These are phyloP conservation scores for Quercus lobata DNA, from an alignment of 331 rosid genomes.

Conservation along the genomic window DNA sequence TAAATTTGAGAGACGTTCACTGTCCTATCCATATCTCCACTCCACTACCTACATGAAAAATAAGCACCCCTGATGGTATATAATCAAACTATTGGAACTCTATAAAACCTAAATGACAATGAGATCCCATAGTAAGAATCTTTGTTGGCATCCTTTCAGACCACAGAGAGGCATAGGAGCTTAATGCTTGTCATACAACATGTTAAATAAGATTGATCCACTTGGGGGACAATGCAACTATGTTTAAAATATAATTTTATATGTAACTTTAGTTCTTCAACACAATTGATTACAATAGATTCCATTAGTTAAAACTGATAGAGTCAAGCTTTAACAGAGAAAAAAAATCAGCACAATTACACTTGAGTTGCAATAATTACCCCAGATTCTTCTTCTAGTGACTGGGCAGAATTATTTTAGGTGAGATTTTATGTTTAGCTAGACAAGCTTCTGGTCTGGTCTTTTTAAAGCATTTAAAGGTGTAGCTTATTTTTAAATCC, in stretches of 20 bases:
- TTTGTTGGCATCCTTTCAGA: not conserved
- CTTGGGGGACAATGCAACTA: not conserved
- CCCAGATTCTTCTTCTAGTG: not conserved
- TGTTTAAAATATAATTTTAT: not conserved
- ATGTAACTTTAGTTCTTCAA: not conserved
- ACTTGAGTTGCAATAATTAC: not conserved
- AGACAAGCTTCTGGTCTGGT: not conserved
- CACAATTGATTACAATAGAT: not conserved
- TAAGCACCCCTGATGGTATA: not conserved
- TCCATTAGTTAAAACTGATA: not conserved
- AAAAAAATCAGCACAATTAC: not conserved
- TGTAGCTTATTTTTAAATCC: not conserved
- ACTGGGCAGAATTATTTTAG: not conserved
- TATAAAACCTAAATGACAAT: not conserved
- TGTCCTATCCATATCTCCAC: conserved; percentile 1
- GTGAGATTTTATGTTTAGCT: not conserved
- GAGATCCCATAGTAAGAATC: not conserved
- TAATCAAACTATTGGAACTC: not conserved
- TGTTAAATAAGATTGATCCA: not conserved
- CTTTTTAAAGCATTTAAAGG: conserved; percentile 9
- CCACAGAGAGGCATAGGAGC: not conserved
- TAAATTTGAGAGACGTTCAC: not conserved
- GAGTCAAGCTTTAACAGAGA: not conserved
- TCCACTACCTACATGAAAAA: conserved; percentile 1
- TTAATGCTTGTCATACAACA: not conserved